Conservation (phyloP, 352 stramenopile genomes). For the Globisporangium emineosum region DNA sequence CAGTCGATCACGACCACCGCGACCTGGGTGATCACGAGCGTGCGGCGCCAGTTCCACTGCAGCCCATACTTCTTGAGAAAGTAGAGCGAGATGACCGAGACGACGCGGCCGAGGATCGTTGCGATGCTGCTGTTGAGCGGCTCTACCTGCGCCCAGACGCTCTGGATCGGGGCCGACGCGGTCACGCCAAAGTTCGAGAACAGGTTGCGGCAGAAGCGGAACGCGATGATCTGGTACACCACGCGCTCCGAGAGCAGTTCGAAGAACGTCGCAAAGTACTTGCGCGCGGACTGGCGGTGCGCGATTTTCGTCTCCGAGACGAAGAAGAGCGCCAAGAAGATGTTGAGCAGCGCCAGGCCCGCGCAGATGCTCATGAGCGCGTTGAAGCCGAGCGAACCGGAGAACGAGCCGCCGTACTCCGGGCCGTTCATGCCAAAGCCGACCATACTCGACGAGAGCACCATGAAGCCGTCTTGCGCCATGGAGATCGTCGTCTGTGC, state of each 20-base stretch:
- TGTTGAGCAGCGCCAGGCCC: conserved; percentile 13
- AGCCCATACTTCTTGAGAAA: conserved; percentile 22
- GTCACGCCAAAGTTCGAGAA: conserved; percentile 20
- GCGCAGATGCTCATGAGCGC: conserved; percentile 17
- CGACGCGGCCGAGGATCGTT: conserved; percentile 12
- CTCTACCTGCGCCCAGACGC: conserved; percentile 16
- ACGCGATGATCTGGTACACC: conserved; percentile 23
- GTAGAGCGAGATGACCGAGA: conserved; percentile 16
- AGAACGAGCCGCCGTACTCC: conserved; percentile 24
- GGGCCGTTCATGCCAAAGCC: conserved; percentile 23
- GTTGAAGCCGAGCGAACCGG: conserved; percentile 20
- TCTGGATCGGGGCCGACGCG: conserved; percentile 12
- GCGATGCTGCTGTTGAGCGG: conserved; percentile 18
- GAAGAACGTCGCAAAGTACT: conserved; percentile 15
- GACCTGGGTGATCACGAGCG: conserved; percentile 18
- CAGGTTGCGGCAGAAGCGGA: conserved; percentile 21
- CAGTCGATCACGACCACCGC: conserved; percentile 20
- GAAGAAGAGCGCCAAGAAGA: conserved; percentile 20
- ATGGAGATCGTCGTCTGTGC: conserved; percentile 35
- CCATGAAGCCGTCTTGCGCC: conserved; percentile 20
- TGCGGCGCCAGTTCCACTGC: conserved; percentile 21
- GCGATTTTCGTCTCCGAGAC: conserved; percentile 14
- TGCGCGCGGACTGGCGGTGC: conserved; percentile 4
- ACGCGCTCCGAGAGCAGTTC: conserved; percentile 17
- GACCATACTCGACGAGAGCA: conserved; percentile 15